Evolutionary conservation across 1,284 basidiomycete species (phyloP).

Genomic region (Ustilago crameri): DNA sequence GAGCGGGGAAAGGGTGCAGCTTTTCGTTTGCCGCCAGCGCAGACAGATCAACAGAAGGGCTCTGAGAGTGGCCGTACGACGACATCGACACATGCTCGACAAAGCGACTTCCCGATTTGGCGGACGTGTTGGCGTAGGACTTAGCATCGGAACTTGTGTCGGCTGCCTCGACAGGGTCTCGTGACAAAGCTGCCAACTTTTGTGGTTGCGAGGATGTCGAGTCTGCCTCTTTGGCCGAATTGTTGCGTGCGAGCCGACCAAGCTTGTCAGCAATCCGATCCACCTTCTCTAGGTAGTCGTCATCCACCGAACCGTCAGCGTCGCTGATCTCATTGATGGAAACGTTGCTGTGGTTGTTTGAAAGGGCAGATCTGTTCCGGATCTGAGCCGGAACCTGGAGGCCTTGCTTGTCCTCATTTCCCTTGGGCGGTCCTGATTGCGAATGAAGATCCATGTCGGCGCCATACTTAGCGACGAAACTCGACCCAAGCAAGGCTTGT

Average conservation of each 20-base stretch:
- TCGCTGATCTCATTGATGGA: constrained; percentile 40
- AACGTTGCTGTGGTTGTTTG: constrained; percentile 17
- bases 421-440: constrained; percentile 14
- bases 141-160: background rate
- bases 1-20: constrained; percentile 54
- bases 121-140: background rate
- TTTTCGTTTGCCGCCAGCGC: constrained; percentile 43
- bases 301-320: constrained; percentile 41
- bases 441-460: constrained; percentile 23
- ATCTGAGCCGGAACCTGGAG: constrained; percentile 4
- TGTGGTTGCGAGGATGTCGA: background rate
- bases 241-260: constrained; percentile 29
- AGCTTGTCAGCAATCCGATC: constrained; percentile 51
- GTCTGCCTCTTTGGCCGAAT: background rate
- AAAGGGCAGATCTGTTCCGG: constrained; percentile 3
- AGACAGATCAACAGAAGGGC: constrained; percentile 27
- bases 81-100: constrained; percentile 20
- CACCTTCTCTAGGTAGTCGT: constrained; percentile 38
- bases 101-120: constrained; percentile 18
- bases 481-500: constrained; percentile 40
- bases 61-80: constrained; percentile 16
- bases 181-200: background rate
- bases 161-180: background rate
- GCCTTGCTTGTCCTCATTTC: constrained; percentile 9
- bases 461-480: constrained; percentile 40